A percentile compares a stretch with the other conserved stretches of the same genome.
Evolutionary conservation across 306 rosid species (phyloP).

Genomic region (Cercis canadensis): DNA sequence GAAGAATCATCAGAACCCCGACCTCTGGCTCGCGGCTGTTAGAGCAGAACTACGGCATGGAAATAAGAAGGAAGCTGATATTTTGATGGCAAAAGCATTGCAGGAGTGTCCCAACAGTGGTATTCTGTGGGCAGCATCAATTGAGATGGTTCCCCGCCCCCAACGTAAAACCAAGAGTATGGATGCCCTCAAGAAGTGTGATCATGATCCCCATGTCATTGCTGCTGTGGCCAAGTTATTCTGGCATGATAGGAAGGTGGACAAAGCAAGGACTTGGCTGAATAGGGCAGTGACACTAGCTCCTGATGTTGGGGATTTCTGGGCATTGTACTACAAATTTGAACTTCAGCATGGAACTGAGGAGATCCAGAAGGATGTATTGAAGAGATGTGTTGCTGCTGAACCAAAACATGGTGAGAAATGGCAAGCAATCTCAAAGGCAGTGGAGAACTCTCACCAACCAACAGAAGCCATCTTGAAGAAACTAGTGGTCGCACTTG

Average conservation of each 20-base stretch:
- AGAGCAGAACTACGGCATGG: constrained; percentile 85
- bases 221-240: constrained; percentile 88
- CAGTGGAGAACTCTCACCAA: constrained; percentile 93
- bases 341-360: constrained; percentile 91
- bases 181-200: constrained; percentile 94
- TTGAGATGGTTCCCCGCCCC: constrained; percentile 95
- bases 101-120: constrained; percentile 94
- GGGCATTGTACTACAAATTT: constrained; percentile 85
- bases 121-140: constrained; percentile 83
- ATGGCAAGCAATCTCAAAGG: constrained; percentile 84
- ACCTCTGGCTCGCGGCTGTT: constrained; percentile 93
- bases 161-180: constrained; percentile 83
- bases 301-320: constrained; percentile 92
- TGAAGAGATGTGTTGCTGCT: constrained; percentile 73
- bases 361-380: constrained; percentile 82
- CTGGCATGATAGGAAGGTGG: constrained; percentile 91
- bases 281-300: constrained; percentile 92
- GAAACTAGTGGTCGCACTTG: constrained; percentile 77
- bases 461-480: constrained; percentile 81
- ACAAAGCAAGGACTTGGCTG: constrained; percentile 88
- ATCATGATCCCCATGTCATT: constrained; percentile 85
- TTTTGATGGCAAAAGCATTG: constrained; percentile 90
- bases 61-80: constrained; percentile 83
- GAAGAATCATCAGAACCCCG: constrained; percentile 89
- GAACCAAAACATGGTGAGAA: constrained; percentile 96